Base-by-base conservation (phyloP, 2,329 filamentous ascomycete genomes). In the Chaetomium sp. region DNA sequence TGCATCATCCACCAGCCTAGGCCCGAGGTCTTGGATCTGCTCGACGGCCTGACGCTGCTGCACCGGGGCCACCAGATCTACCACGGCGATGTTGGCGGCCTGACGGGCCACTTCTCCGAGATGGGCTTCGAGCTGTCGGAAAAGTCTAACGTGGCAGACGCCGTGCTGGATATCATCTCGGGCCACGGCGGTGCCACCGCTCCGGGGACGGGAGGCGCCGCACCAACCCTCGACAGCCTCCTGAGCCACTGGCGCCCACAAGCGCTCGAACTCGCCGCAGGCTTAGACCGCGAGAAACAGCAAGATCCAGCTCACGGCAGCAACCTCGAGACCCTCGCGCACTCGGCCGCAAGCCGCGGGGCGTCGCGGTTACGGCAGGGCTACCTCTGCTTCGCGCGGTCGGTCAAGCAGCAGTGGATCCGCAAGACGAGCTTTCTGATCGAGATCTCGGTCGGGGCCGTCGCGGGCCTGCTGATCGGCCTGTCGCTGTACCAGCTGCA, bases 1-100 rank as follows among this genome's bases (percentile, higher is more conserved):
- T 80, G 82, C 53, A 85, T 86, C 63, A 85, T 87, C 66, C 85
- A 87, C 69, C 85, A 88, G 70, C 85, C 85, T 2, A 79, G 85
- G 7, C 76, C 81, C 55, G 83, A 87, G 68, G 86, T 87, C 35
- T 87, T 86, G 71, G 79, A 83, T 63, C 77, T 82, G 60, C 79
- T 88, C 27, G 85, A 87, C 70, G 78, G 82, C 64, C 74, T 87
- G 1, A 78, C 87, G 35, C 78, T 88, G 2, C 77, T 87, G 1
- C 81, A 80, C 12, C 80, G 80, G 65, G 85, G 86, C 1, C 79
- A 82, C 66, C 80, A 80, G 64, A 82, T 86, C 57, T 88, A 86
- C 69, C 79, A 81, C 49, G 85, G 78, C 1, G 80, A 81, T 45
- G 67, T 65, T 10, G 75, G 77, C 1, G 80, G 81, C 1, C 78